phyloP scores from a whole-genome alignment of 352 stramenopile genomes.

The Pythium sp. region DNA sequence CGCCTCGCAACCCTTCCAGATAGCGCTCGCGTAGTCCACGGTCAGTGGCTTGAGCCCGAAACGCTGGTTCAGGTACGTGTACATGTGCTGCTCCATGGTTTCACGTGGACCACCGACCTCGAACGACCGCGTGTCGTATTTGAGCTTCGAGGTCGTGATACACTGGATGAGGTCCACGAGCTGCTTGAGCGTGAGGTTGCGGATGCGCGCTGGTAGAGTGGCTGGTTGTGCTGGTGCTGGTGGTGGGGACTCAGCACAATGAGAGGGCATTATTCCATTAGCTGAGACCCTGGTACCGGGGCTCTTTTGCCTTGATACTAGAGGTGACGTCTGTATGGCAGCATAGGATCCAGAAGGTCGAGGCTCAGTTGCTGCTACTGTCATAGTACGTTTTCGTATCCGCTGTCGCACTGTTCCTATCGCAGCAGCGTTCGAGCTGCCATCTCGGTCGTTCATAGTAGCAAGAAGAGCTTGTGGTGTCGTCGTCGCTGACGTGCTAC shows the following conservation, averaged over 20 bases:
- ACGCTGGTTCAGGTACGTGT: slow-evolving; percentile 86
- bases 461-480: background rate
- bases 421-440: background rate
- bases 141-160: slow-evolving; percentile 70
- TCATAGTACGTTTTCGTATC: slow-evolving; percentile 19
- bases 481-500: background rate
- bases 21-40: slow-evolving; percentile 73
- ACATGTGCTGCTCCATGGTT: slow-evolving; percentile 89
- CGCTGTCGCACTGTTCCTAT: slow-evolving; percentile 3
- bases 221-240: background rate
- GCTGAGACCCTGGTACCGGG: background rate
- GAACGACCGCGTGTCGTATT: slow-evolving; percentile 51
- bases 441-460: slow-evolving; percentile 4
- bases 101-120: slow-evolving; percentile 53
- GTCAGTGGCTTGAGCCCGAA: slow-evolving; percentile 76
- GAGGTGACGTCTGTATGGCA: background rate
- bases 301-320: background rate
- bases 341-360: background rate
- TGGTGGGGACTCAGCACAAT: background rate
- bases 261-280: background rate
- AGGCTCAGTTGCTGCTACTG: background rate
- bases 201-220: slow-evolving; percentile 13
- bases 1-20: slow-evolving; percentile 70
- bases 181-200: slow-evolving; percentile 74
- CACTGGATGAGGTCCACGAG: slow-evolving; percentile 70